Percentiles rank a stretch among this genome's conserved stretches.
These are phyloP conservation scores for Mariannaea elegans DNA, from an alignment of 2,329 filamentous ascomycete species.

Conservation along the genomic window DNA sequence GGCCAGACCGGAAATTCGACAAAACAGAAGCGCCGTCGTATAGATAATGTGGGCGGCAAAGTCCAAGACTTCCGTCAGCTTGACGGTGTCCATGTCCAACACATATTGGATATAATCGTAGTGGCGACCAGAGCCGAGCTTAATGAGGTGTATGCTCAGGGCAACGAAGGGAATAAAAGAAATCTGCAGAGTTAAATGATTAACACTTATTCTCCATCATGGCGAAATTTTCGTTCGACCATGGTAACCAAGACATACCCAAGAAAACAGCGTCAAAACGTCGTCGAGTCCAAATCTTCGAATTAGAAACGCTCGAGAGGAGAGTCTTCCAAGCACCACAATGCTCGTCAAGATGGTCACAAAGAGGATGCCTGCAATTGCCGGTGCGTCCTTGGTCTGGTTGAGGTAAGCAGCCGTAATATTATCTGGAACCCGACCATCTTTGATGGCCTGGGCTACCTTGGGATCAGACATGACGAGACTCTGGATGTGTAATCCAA, in stretches of 20 bases:
- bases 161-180: slow-evolving; percentile 54
- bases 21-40: slow-evolving; percentile 58
- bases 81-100: slow-evolving; percentile 50
- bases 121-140: slow-evolving; percentile 57
- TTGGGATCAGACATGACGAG: slow-evolving; percentile 36
- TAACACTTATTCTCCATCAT: no score
- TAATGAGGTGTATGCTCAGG: slow-evolving; percentile 54
- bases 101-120: slow-evolving; percentile 58
- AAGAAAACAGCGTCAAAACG: slow-evolving; percentile 45
- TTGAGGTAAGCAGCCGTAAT: slow-evolving; percentile 47
- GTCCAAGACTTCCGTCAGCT: slow-evolving; percentile 56
- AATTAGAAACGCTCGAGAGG: slow-evolving; percentile 48
- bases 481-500: not conserved
- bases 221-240: no score
- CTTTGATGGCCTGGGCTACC: slow-evolving; percentile 45
- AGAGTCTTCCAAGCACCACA: slow-evolving; percentile 46
- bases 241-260: slow-evolving; percentile 43
- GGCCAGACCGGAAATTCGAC: slow-evolving; percentile 60
- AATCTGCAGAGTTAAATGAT: slow-evolving; percentile 36
- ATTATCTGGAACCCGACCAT: slow-evolving; percentile 46
- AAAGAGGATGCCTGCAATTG: slow-evolving; percentile 51
- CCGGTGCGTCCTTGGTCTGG: slow-evolving; percentile 47
- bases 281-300: slow-evolving; percentile 51
- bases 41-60: slow-evolving; percentile 62
- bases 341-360: slow-evolving; percentile 46